These are phyloP conservation scores for Fistulifera pelliculosa DNA, from an alignment of 108 stramenopile genomes.

Conservation along the genomic window DNA sequence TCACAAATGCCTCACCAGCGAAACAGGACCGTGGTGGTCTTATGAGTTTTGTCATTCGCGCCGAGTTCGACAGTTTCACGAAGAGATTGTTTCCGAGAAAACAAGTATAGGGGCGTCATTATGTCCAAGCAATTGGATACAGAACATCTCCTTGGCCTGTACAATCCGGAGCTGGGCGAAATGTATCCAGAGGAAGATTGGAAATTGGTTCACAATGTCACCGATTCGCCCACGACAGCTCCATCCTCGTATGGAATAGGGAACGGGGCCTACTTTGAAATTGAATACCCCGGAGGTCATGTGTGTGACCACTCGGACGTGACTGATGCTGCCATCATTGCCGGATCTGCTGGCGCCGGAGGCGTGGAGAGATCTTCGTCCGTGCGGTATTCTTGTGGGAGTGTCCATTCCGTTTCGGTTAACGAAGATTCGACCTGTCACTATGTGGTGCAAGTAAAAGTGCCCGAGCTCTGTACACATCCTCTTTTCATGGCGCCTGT, in stretches of 20 bases:
- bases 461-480: conserved; percentile 75
- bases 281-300: conserved; percentile 67
- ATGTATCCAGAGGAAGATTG: conserved; percentile 49
- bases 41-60: conserved; percentile 67
- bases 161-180: conserved; percentile 17
- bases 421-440: conserved; percentile 87
- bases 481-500: conserved; percentile 65
- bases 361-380: conserved; percentile 59
- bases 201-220: conserved; percentile 58
- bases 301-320: conserved; percentile 71
- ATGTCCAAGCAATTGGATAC: conserved; percentile 21
- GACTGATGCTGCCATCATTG: conserved; percentile 68
- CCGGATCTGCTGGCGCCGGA: conserved; percentile 49
- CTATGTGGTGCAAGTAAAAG: conserved; percentile 60
- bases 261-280: conserved; percentile 50
- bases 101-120: conserved; percentile 1
- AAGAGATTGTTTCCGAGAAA: conserved; percentile 8
- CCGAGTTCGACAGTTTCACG: conserved; percentile 66
- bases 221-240: conserved; percentile 10
- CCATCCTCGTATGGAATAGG: conserved; percentile 21
- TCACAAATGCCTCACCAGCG: conserved; percentile 3
- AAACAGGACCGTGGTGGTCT: conserved; percentile 39
- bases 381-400: conserved; percentile 69
- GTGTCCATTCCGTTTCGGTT: conserved; percentile 35
- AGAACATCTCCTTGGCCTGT: conserved; percentile 57